Evolutionary conservation across 2,329 filamentous ascomycete species (phyloP).

Genomic region (Aspergillus floridensis): DNA sequence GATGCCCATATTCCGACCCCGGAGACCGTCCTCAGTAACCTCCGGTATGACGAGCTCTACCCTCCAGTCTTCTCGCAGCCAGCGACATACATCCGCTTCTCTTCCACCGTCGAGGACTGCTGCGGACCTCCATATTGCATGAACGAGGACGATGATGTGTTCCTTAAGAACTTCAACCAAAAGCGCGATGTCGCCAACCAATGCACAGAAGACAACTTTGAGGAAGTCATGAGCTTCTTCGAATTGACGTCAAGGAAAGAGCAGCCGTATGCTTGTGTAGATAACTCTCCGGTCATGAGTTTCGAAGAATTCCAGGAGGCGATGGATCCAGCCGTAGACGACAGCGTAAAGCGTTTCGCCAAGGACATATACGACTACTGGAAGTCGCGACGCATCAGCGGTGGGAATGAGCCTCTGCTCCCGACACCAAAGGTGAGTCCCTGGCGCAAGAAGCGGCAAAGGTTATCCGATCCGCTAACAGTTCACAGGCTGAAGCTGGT

Average conservation of each 20-base stretch:
- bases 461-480: conserved; percentile 17
- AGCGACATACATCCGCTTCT: conserved; percentile 93
- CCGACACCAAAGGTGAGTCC: conserved; percentile 67
- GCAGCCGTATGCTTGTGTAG: conserved; percentile 84
- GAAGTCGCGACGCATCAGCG: conserved; percentile 67
- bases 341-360: conserved; percentile 58
- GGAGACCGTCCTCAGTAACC: conserved; percentile 59
- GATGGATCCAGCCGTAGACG: conserved; percentile 58
- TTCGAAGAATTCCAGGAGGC: conserved; percentile 74
- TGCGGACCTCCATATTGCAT: conserved; percentile 90
- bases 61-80: conserved; percentile 76
- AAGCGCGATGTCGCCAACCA: conserved; percentile 63
- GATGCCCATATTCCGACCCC: conserved; percentile 67
- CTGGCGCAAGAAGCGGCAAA: background rate
- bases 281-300: conserved; percentile 75
- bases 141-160: conserved; percentile 83
- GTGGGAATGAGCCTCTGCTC: conserved; percentile 70
- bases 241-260: conserved; percentile 81
- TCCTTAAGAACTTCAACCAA: conserved; percentile 78
- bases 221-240: conserved; percentile 91
- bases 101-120: conserved; percentile 95
- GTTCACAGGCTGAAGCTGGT: conserved; percentile 72
- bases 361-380: conserved; percentile 88
- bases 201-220: conserved; percentile 87
- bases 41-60: conserved; percentile 89